A percentile compares a stretch with the other conserved stretches of the same genome.
phyloP scores from a whole-genome alignment of 164 flowering plant species.

The Vitis riparia region DNA sequence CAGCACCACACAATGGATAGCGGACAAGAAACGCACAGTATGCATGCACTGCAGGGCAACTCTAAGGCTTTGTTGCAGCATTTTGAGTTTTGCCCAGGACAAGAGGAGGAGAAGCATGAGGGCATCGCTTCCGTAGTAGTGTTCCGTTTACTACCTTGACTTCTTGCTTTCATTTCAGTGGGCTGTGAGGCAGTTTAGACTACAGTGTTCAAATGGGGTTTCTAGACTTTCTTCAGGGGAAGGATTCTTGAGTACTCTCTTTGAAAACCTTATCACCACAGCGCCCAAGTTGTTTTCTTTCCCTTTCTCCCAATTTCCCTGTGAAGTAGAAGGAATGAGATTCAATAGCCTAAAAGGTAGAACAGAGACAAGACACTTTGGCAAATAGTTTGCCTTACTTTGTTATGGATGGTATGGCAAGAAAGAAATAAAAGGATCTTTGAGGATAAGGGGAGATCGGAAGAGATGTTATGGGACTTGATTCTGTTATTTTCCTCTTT shows the following conservation, averaged over 20 bases:
- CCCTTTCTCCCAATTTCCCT: not conserved
- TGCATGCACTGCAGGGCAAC: slow-evolving; percentile 31
- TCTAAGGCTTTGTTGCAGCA: slow-evolving; percentile 21
- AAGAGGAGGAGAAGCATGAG: not conserved
- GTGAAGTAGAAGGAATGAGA: not conserved
- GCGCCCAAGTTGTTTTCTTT: not conserved
- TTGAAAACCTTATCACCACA: not conserved
- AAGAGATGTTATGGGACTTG: too few species aligned
- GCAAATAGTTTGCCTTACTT: too few species aligned
- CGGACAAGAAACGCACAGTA: slow-evolving; percentile 43
- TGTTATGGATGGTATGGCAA: too few species aligned
- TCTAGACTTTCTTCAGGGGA: not conserved
- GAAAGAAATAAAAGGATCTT: too few species aligned
- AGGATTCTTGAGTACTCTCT: not conserved
- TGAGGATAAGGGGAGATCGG: too few species aligned
- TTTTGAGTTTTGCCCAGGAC: not conserved
- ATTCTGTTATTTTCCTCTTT: too few species aligned
- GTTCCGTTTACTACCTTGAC: not conserved
- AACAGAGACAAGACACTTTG: too few species aligned
- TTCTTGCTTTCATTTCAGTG: slow-evolving; percentile 9
- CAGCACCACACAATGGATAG: slow-evolving; percentile 32
- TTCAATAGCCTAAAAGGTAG: not conserved
- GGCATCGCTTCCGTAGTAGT: not conserved
- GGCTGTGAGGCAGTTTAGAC: not conserved
- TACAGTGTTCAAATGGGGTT: not conserved